These are phyloP conservation scores for Blastomyces silverae DNA, from an alignment of 2,329 filamentous ascomycete genomes.

Conservation along the genomic window DNA sequence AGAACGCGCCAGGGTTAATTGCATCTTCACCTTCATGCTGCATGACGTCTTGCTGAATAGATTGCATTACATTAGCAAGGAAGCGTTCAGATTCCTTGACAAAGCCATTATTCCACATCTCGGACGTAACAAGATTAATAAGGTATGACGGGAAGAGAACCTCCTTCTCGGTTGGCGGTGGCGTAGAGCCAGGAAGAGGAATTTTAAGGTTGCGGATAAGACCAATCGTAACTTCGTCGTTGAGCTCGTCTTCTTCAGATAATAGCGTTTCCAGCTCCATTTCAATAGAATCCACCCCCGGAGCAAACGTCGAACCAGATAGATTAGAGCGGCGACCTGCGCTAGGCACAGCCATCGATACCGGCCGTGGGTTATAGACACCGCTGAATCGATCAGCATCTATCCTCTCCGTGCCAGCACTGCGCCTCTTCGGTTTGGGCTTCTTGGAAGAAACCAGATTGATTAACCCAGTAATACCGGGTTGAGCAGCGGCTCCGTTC, in stretches of 20 bases:
- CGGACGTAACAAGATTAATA: constrained; percentile 96
- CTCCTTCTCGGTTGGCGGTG: constrained; percentile 94
- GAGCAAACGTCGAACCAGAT: constrained; percentile 69
- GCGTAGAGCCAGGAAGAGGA: constrained; percentile 75
- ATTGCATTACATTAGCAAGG: constrained; percentile 98
- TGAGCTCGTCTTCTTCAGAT: constrained; percentile 89
- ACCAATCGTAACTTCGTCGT: constrained; percentile 94
- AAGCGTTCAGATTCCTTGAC: constrained; percentile 99
- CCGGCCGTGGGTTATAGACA: constrained; percentile 87
- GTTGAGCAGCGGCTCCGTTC: constrained; percentile 54
- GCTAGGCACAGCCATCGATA: constrained; percentile 82
- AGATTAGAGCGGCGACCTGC: constrained; percentile 54
- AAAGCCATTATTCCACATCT: constrained; percentile 99
- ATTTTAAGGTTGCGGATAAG: constrained; percentile 96
- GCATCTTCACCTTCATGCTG: constrained; percentile 95
- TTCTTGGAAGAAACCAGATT: constrained; percentile 97
- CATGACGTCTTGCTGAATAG: constrained; percentile 99
- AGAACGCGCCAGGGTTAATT: constrained; percentile 95
- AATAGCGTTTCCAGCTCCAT: constrained; percentile 89
- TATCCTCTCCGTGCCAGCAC: constrained; percentile 77
- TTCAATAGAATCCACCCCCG: constrained; percentile 83
- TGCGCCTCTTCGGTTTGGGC: constrained; percentile 72
- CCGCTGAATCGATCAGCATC: constrained; percentile 85
- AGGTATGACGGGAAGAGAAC: constrained; percentile 97
- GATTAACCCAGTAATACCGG: constrained; percentile 70